Evolutionary conservation across 2,329 filamentous ascomycete genomes (phyloP).

Genomic region (Diaporthe citriasiana): DNA sequence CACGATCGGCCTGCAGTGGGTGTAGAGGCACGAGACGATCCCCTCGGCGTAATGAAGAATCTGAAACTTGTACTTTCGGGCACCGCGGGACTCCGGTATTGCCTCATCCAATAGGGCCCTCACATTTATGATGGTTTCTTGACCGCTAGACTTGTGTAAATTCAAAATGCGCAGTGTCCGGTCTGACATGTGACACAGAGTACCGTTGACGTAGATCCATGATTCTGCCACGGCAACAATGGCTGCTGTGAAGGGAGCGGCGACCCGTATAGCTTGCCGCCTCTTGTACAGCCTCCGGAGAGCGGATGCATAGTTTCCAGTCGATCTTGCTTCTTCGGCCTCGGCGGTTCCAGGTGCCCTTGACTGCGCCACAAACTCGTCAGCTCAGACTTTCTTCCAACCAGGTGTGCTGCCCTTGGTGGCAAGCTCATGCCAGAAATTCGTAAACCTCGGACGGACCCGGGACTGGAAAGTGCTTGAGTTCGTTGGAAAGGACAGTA

Average conservation of each 20-base stretch:
- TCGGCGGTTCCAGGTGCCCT: conserved; percentile 52
- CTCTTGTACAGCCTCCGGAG: conserved; percentile 74
- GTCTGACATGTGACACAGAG: conserved; percentile 73
- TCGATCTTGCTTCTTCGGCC: conserved; percentile 49
- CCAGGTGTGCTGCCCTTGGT: background rate
- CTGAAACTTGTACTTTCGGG: conserved; percentile 61
- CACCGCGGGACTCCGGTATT: conserved; percentile 52
- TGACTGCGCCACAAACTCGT: conserved; percentile 50
- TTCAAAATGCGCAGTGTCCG: conserved; percentile 69
- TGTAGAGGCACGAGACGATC: conserved; percentile 71
- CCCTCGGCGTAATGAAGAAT: conserved; percentile 70
- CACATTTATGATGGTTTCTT: conserved; percentile 71
- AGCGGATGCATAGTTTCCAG: conserved; percentile 61
- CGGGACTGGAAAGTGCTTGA: conserved; percentile 7
- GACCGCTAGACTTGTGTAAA: conserved; percentile 61
- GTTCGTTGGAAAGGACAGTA: conserved; percentile 53
- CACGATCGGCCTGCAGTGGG: conserved; percentile 54
- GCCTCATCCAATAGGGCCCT: conserved; percentile 55
- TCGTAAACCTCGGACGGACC: background rate
- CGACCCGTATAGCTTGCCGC: conserved; percentile 70
- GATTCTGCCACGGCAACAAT: conserved; percentile 71
- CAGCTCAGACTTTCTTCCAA: conserved; percentile 28
- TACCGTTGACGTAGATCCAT: conserved; percentile 74
- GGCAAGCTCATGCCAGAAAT: conserved; percentile 5
- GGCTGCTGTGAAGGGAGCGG: conserved; percentile 72